Conservation (phyloP, 805 yeast genomes). For the Ogataea zsoltii region DNA sequence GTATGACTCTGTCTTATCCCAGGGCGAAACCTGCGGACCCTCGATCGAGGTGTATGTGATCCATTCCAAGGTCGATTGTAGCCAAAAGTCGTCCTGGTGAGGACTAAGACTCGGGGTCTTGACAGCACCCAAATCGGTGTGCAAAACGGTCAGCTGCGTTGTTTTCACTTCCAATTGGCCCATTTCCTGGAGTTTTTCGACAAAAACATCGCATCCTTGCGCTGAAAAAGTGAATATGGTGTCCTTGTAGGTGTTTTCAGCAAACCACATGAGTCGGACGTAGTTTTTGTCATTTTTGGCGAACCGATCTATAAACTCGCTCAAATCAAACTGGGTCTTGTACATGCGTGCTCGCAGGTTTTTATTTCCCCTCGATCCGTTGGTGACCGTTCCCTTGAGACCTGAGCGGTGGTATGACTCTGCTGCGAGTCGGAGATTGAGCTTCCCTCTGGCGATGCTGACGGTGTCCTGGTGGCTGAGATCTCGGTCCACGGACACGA, state of each 20-base stretch:
- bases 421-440: constrained; percentile 33
- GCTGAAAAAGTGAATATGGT: constrained; percentile 9
- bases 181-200: background rate
- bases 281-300: constrained; percentile 21
- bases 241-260: constrained; percentile 23
- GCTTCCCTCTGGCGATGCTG: constrained; percentile 27
- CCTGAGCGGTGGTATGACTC: constrained; percentile 37
- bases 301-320: constrained; percentile 7
- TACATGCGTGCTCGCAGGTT: constrained; percentile 23
- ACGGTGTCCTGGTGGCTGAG: constrained; percentile 35
- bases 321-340: constrained; percentile 25
- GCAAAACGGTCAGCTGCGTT: background rate
- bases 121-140: constrained; percentile 13
- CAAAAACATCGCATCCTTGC: background rate
- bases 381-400: constrained; percentile 31
- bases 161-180: background rate
- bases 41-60: constrained; percentile 27
- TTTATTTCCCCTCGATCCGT: constrained; percentile 27
- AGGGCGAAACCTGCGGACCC: constrained; percentile 28
- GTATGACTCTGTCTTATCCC: constrained; percentile 22
- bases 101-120: constrained; percentile 22
- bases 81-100: constrained; percentile 23
- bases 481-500: constrained; percentile 18
- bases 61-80: constrained; percentile 32
- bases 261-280: constrained; percentile 33